phyloP scores from a whole-genome alignment of 495 filamentous ascomycete genomes.

The Astrothelium macrocarpum region DNA sequence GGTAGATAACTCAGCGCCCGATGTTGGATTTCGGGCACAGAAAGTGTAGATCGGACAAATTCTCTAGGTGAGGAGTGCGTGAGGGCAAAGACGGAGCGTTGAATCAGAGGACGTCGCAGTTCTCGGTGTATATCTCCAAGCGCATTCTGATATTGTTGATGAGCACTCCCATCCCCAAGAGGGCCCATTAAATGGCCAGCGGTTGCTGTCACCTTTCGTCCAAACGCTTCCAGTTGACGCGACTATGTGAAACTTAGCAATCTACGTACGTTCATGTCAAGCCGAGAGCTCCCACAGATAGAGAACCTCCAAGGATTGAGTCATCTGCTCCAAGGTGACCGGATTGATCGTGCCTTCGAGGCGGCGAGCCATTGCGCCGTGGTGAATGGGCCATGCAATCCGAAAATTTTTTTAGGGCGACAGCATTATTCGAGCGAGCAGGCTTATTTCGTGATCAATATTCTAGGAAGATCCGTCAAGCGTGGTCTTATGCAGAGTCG shows the following conservation, averaged over 20 bases:
- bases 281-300: background rate
- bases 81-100: constrained; percentile 82
- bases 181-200: constrained; percentile 80
- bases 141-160: constrained; percentile 68
- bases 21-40: constrained; percentile 86
- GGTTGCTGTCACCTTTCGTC: constrained; percentile 88
- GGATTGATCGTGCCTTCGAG: constrained; percentile 5
- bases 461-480: background rate
- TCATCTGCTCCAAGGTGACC: constrained; percentile 9
- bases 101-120: constrained; percentile 67
- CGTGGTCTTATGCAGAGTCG: background rate
- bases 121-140: constrained; percentile 85
- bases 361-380: constrained; percentile 20
- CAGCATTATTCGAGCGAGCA: background rate
- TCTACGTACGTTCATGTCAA: background rate
- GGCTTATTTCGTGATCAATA: background rate
- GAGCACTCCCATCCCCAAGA: constrained; percentile 47
- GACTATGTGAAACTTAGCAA: constrained; percentile 43
- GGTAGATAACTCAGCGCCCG: constrained; percentile 81
- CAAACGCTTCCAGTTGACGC: constrained; percentile 83
- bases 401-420: background rate
- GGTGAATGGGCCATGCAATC: constrained; percentile 9
- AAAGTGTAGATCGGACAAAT: constrained; percentile 84
- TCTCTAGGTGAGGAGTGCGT: constrained; percentile 83
- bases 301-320: background rate